phyloP scores from a whole-genome alignment of 371 early-diverging fungal genomes.

The Blastocladiella emersonii region DNA sequence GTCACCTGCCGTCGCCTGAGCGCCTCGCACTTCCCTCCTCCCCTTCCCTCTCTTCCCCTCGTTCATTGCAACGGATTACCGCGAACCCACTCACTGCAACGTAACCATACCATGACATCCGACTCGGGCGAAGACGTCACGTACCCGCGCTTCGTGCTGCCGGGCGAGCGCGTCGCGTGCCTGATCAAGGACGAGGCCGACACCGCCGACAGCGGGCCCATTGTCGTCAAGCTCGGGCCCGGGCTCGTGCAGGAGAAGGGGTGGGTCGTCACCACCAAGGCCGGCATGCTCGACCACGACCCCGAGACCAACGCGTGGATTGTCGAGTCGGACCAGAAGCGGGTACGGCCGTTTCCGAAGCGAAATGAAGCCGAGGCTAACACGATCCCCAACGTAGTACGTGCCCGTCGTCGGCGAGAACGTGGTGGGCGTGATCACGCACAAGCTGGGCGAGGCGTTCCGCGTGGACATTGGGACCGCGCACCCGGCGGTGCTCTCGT shows the following conservation, averaged over 20 bases:
- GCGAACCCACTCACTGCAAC: no score
- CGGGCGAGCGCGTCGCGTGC: conserved; percentile 1
- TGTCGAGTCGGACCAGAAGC: conserved; percentile 65
- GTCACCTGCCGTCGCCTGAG: no score
- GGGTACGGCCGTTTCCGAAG: conserved; percentile 32
- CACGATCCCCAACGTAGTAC: conserved; percentile 48
- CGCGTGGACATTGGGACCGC: conserved; percentile 87
- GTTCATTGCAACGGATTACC: no score
- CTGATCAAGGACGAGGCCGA: not conserved
- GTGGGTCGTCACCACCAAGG: conserved; percentile 48
- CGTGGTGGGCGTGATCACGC: conserved; percentile 66
- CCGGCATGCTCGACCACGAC: conserved; percentile 50
- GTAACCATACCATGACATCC: no score
- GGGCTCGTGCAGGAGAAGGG: conserved; percentile 51
- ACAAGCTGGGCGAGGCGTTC: conserved; percentile 57
- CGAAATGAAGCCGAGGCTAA: not conserved
- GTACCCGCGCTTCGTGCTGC: not conserved
- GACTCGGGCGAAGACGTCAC: no score
- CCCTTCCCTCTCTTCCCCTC: no score
- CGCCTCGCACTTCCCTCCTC: no score
- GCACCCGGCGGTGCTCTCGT: conserved; percentile 59
- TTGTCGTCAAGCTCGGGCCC: conserved; percentile 52
- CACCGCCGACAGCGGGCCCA: conserved; percentile 5
- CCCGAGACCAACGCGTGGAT: conserved; percentile 49
- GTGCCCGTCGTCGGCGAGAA: conserved; percentile 71